Evolutionary conservation across 2,329 filamentous ascomycete genomes (phyloP), one percentile per base, ranked within the genome.

Genomic region (Aspergillus novofumigatus): DNA sequence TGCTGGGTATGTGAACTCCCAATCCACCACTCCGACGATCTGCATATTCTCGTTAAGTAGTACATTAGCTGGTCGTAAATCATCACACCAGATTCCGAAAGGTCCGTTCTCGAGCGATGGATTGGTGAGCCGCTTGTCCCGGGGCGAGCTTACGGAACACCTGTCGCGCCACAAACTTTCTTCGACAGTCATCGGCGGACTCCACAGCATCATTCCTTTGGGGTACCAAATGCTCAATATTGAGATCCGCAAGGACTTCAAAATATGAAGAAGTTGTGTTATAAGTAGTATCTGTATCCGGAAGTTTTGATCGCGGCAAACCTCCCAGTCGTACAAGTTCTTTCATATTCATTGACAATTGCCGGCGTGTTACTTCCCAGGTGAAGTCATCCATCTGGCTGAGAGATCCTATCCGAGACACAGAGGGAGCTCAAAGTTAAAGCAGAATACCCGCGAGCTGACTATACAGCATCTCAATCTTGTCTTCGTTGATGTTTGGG

Each of bases 401-500:
- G 0, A 80, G 62, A 20, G 69, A 74, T 7, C 77, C 77, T n/a
- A 81, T 78, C 21, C 63, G 63, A 20, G 68, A 41, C 23, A 80
- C 76, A 0, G 63, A 69, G 0, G 65, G 59, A 5, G 29, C 61
- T 1, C 66, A 72, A 1, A 81, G 65, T 53, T 78, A 69, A 3
- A 81, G 65, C 21, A 80, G 14, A 47, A 75, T 75, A 4, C 63
- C 63, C 11, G 77, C 77, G 56, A 80, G 69, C 58, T 80, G 69
- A 2, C 65, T 52, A 59, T 79, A 80, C 0, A 66, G 53, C 42
- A 53, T 23, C 29, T 63, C 49, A 4, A 64, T 53, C 49, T 47
- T 62, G 0, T 23, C 28, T 1, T 29, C 3, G 1, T 58, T n/a
- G 29, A 66, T 54, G 3, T 41, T 20, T 2, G 56, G 60, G 52